Conservation (phyloP, 208 protist species). For the Wallacemonas sp. region DNA sequence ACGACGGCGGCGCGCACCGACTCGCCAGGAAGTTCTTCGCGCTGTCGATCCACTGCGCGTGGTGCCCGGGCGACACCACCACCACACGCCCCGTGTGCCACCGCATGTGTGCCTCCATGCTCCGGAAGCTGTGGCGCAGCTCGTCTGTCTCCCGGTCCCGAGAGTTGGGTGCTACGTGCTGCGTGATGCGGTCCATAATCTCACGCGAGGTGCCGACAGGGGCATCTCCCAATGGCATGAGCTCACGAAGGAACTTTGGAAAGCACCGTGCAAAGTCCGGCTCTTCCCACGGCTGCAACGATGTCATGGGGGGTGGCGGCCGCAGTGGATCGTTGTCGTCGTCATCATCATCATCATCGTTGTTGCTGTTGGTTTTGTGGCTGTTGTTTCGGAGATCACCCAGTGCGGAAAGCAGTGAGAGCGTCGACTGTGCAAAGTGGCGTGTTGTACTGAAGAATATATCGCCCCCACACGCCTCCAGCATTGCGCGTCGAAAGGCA, state of each 20-base stretch:
- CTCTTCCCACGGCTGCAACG: background rate
- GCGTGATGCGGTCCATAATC: background rate
- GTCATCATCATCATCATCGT: no score
- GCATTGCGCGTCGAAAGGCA: slow-evolving; percentile 28
- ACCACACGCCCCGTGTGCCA: slow-evolving; percentile 92
- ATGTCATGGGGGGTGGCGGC: background rate
- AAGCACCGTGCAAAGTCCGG: background rate
- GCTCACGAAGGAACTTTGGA: background rate
- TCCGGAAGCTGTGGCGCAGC: slow-evolving; percentile 93
- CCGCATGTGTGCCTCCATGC: slow-evolving; percentile 89
- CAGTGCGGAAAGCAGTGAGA: background rate
- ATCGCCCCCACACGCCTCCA: slow-evolving; percentile 5
- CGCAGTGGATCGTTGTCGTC: background rate
- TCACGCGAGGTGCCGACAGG: background rate
- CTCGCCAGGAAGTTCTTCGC: slow-evolving; percentile 56
- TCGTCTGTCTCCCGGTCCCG: slow-evolving; percentile 92
- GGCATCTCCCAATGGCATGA: background rate
- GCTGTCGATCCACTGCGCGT: slow-evolving; percentile 87
- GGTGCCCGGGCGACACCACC: slow-evolving; percentile 96
- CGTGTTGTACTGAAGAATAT: background rate
- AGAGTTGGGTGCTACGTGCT: background rate
- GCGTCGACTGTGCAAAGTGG: slow-evolving; percentile 7
- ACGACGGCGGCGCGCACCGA: slow-evolving; percentile 20
- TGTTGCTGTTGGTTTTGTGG: no score
- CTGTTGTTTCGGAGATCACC: no score